Conservation (phyloP, 139 green algal species). For the Pedinophyceae sp. region DNA sequence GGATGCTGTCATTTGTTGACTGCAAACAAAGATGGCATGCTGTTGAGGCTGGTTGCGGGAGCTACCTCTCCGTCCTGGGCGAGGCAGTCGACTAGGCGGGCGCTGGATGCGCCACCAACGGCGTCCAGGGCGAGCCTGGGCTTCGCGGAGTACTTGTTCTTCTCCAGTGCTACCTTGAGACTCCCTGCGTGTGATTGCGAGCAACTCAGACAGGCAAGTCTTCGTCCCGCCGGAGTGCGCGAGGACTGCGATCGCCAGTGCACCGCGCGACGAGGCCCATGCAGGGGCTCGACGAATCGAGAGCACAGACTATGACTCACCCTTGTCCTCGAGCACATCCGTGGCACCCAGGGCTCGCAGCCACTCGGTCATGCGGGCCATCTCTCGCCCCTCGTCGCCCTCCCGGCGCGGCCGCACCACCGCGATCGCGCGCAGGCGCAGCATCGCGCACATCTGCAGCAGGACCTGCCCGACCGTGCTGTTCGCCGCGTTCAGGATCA, state of each 20-base stretch:
- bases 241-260: background rate
- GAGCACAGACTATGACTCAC: constrained; percentile 1
- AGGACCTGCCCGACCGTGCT: constrained; percentile 56
- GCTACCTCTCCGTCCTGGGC: constrained; percentile 28
- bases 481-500: constrained; percentile 78
- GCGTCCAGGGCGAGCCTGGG: constrained; percentile 67
- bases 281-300: background rate
- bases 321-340: constrained; percentile 20
- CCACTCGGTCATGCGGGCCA: background rate
- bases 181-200: too few relatives aligned
- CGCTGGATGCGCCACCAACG: constrained; percentile 49
- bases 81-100: constrained; percentile 43
- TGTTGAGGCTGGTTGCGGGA: background rate
- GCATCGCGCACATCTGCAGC: constrained; percentile 63
- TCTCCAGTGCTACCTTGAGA: constrained; percentile 40
- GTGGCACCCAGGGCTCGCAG: constrained; percentile 41
- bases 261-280: background rate
- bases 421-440: constrained; percentile 40
- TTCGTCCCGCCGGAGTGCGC: background rate
- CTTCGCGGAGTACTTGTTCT: constrained; percentile 55
- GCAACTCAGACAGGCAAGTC: too few relatives aligned
- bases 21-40: background rate
- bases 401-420: constrained; percentile 1
- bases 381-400: constrained; percentile 1
- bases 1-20: background rate